A percentile compares a stretch with the other conserved stretches of the same genome.
Evolutionary conservation across 768 basidiomycete species (phyloP).

Genomic region (Leccinum rimulosum): DNA sequence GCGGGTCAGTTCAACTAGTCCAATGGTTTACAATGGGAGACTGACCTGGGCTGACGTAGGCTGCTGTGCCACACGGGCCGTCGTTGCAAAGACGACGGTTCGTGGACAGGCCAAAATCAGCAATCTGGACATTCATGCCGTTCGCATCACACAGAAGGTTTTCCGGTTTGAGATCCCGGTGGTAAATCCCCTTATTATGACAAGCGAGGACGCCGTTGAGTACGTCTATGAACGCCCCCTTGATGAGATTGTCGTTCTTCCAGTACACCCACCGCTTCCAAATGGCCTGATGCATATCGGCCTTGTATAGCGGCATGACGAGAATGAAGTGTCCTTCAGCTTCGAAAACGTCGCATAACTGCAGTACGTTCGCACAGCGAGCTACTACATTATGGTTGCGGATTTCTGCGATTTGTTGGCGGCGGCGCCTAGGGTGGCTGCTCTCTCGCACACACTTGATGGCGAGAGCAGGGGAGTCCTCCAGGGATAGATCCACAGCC

Average conservation of each 20-base stretch:
- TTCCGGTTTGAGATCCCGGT: conserved; percentile 88
- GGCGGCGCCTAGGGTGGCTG: conserved; percentile 46
- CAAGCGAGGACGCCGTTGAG: conserved; percentile 76
- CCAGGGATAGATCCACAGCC: conserved; percentile 51
- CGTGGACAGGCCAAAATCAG: conserved; percentile 77
- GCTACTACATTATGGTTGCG: conserved; percentile 46
- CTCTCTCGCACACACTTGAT: conserved; percentile 71
- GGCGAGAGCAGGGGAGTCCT: conserved; percentile 48
- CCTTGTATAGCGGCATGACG: conserved; percentile 56
- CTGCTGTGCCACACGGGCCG: conserved; percentile 57
- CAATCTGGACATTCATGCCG: conserved; percentile 54
- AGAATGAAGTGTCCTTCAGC: conserved; percentile 64
- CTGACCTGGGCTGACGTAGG: conserved; percentile 74
- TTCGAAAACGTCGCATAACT: conserved; percentile 58
- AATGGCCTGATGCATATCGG: conserved; percentile 64
- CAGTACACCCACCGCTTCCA: conserved; percentile 51
- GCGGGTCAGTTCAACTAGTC: conserved; percentile 5
- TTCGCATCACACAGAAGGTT: conserved; percentile 63
- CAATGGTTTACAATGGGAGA: conserved; percentile 1
- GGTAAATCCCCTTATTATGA: conserved; percentile 68
- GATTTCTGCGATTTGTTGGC: conserved; percentile 71
- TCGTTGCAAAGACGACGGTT: conserved; percentile 42
- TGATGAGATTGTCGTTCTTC: conserved; percentile 60
- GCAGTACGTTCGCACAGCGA: conserved; percentile 54
- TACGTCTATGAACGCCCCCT: conserved; percentile 67